Conservation (phyloP, 768 basidiomycete genomes). For the Termitomyces sp. region DNA sequence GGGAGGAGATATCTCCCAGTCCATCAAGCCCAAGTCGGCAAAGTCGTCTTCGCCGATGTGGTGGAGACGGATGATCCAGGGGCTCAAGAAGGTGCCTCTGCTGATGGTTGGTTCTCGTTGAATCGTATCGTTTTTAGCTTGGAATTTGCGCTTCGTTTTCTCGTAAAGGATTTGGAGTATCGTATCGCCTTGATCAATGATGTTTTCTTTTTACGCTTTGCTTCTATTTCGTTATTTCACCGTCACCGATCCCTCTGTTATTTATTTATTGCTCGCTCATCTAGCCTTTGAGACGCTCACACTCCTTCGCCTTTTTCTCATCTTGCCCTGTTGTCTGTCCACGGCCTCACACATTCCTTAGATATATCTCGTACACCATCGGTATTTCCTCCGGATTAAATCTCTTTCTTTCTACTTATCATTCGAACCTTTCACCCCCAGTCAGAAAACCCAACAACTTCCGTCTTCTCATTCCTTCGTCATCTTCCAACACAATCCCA, state of each 20-base stretch:
- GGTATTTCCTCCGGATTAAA: too few species aligned
- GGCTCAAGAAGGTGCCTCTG: conserved; percentile 22
- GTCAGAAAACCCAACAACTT: conserved; percentile 3
- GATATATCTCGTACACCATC: not conserved
- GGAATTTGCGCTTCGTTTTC: not conserved
- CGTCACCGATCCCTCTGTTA: too few species aligned
- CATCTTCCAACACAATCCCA: not conserved
- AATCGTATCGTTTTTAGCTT: too few species aligned
- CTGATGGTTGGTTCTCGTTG: conserved; percentile 1
- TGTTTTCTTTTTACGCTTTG: not conserved
- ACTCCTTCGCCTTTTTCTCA: not conserved
- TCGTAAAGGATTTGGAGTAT: too few species aligned
- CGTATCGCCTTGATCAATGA: not conserved
- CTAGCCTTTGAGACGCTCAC: too few species aligned
- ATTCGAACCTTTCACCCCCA: too few species aligned
- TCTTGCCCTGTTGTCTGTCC: too few species aligned
- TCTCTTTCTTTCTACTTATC: too few species aligned
- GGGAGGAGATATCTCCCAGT: not conserved
- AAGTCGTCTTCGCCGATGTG: conserved; percentile 17
- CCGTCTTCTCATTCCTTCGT: not conserved
- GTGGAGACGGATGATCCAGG: conserved; percentile 25
- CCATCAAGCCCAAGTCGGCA: conserved; percentile 10
- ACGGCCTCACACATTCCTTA: too few species aligned
- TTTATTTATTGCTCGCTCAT: too few species aligned
- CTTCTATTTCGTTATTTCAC: not conserved